phyloP scores from a whole-genome alignment of 2,329 filamentous ascomycete species.

The Botrytis medusae region DNA sequence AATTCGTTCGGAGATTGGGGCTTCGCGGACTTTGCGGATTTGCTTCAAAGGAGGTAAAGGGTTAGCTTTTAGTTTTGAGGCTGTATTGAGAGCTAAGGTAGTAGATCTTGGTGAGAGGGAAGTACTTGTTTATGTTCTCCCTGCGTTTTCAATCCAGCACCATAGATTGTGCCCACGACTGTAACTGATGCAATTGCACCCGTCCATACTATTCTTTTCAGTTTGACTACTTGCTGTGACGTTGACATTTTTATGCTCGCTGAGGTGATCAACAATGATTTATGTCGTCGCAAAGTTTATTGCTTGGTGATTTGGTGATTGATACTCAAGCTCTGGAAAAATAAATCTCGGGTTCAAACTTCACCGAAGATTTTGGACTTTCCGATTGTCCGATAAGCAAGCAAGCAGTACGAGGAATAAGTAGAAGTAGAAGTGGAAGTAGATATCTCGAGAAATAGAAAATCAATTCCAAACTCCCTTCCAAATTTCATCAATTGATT shows the following conservation, averaged over 20 bases:
- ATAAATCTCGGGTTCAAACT: not conserved
- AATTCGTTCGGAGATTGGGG: slow-evolving; percentile 54
- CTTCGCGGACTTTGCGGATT: slow-evolving; percentile 48
- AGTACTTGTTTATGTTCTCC: slow-evolving; percentile 52
- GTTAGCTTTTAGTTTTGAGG: not conserved
- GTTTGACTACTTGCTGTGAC: slow-evolving; percentile 36
- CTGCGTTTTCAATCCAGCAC: slow-evolving; percentile 56
- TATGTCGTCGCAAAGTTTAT: not conserved
- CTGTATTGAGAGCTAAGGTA: too few species aligned
- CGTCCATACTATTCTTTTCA: slow-evolving; percentile 54
- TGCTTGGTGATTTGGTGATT: not conserved
- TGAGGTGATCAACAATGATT: not conserved
- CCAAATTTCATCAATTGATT: slow-evolving; percentile 4
- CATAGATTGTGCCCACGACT: slow-evolving; percentile 57
- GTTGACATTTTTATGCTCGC: slow-evolving; percentile 16
- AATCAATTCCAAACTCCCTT: slow-evolving; percentile 15
- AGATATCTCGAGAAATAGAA: not conserved
- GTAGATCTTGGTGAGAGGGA: not conserved
- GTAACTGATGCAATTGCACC: slow-evolving; percentile 56
- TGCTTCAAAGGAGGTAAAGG: slow-evolving; percentile 37
- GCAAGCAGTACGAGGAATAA: too few species aligned
- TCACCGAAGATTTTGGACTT: not conserved
- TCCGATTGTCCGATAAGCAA: not conserved
- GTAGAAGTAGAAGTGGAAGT: too few species aligned
- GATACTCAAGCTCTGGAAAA: not conserved